These are phyloP conservation scores for Diaporthe ampelina DNA, from an alignment of 2,329 filamentous ascomycete genomes.

Conservation along the genomic window DNA sequence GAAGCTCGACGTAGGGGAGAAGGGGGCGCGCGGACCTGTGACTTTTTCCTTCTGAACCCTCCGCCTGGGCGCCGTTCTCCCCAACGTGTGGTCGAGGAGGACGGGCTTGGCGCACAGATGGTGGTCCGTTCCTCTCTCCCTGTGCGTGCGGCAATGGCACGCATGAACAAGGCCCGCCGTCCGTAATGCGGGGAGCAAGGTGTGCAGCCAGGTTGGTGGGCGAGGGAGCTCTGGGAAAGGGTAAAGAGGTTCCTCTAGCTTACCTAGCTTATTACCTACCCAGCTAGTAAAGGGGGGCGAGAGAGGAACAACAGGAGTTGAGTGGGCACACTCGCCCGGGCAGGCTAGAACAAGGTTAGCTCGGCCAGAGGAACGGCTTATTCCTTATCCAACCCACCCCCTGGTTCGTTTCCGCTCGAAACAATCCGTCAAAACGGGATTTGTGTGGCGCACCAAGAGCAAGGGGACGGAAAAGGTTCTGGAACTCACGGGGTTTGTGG, in stretches of 20 bases:
- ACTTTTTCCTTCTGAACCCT: not conserved
- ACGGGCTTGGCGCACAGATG: constrained; percentile 4
- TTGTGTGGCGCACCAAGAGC: not conserved
- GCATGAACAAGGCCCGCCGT: constrained; percentile 18
- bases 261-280: not conserved
- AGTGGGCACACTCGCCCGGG: constrained; percentile 6
- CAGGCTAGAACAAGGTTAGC: constrained; percentile 29
- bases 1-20: not conserved
- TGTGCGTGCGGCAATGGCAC: constrained; percentile 12
- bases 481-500: not conserved
- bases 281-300: not conserved
- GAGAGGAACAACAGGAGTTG: not conserved
- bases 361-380: not conserved
- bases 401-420: constrained; percentile 22
- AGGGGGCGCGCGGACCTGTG: constrained; percentile 3
- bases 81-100: not conserved
- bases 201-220: too few relatives aligned
- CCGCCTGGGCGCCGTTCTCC: not conserved
- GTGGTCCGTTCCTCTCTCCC: constrained; percentile 5
- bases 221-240: not conserved
- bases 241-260: not conserved
- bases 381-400: not conserved
- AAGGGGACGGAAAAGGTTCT: constrained; percentile 5
- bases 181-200: constrained; percentile 6
- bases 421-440: constrained; percentile 24